phyloP scores from a whole-genome alignment of 2,329 filamentous ascomycete species.

The Basipetospora chlamydospora region DNA sequence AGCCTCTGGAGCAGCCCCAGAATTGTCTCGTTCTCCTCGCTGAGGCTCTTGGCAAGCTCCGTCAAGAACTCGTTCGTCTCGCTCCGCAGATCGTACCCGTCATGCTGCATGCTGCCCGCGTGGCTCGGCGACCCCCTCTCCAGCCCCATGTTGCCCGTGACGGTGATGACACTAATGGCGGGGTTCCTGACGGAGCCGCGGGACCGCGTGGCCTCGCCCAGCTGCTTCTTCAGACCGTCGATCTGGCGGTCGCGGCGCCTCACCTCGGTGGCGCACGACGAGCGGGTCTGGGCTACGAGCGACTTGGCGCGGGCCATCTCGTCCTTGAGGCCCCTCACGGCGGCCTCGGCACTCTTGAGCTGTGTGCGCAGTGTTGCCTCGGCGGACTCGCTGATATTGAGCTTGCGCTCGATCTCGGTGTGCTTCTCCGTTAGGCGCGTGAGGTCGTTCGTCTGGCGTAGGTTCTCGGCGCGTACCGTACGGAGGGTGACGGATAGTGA shows the following conservation, averaged over 20 bases:
- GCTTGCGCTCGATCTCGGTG: conserved; percentile 38
- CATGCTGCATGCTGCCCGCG: conserved; percentile 11
- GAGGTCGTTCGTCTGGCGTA: conserved; percentile 58
- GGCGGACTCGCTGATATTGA: conserved; percentile 50
- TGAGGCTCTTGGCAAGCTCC: conserved; percentile 65
- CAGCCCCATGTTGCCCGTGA: conserved; percentile 39
- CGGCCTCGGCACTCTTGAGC: conserved; percentile 58
- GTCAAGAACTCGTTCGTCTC: conserved; percentile 90
- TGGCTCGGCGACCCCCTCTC: conserved; percentile 23
- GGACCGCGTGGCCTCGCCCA: conserved; percentile 54
- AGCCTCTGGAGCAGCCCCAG: conserved; percentile 58
- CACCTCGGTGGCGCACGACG: conserved; percentile 79
- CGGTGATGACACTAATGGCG: conserved; percentile 40
- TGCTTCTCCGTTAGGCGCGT: conserved; percentile 40
- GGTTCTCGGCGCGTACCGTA: conserved; percentile 57
- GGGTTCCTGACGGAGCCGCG: conserved; percentile 40
- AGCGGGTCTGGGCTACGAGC: conserved; percentile 67
- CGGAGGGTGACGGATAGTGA: conserved; percentile 66
- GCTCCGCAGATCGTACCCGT: conserved; percentile 57
- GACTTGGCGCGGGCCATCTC: conserved; percentile 68
- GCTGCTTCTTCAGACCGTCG: conserved; percentile 73
- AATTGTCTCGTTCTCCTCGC: conserved; percentile 81
- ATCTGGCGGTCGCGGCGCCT: conserved; percentile 83
- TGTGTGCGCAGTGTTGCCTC: conserved; percentile 56
- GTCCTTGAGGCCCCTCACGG: conserved; percentile 65